phyloP scores from a whole-genome alignment of 257 asterid genomes.

The Fraxinus americana region DNA sequence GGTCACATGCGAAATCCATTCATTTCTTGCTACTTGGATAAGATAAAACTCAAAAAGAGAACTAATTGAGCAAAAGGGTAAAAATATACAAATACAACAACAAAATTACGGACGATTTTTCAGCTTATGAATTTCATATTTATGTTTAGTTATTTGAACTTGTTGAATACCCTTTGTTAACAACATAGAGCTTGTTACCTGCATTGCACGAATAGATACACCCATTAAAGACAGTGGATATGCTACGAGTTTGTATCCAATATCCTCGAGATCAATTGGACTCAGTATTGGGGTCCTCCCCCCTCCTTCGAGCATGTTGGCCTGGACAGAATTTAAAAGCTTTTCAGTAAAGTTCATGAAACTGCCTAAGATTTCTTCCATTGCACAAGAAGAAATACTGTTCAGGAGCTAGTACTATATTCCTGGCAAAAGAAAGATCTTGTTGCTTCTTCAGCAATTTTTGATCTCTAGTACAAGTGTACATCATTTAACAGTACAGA shows the following conservation, averaged over 20 bases:
- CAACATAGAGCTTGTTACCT: constrained; percentile 47
- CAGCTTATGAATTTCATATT: not conserved
- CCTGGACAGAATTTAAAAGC: constrained; percentile 49
- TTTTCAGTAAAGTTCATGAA: constrained; percentile 22
- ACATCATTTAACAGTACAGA: not conserved
- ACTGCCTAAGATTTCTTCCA: not conserved
- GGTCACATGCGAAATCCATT: not conserved
- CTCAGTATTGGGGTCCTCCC: constrained; percentile 87
- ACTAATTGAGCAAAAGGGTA: not conserved
- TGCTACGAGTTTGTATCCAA: constrained; percentile 89
- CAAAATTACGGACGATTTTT: not conserved
- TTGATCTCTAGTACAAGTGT: constrained; percentile 13
- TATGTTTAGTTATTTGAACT: not conserved
- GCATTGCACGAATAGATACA: constrained; percentile 91
- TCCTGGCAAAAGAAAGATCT: not conserved
- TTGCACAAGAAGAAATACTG: not conserved
- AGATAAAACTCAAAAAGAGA: not conserved
- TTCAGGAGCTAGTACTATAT: not conserved
- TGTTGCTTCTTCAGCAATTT: not conserved
- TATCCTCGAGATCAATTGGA: constrained; percentile 81
- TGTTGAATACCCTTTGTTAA: constrained; percentile 1
- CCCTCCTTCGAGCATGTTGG: constrained; percentile 98
- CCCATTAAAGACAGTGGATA: constrained; percentile 90
- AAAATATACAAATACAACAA: not conserved
- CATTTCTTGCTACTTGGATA: not conserved